These are phyloP conservation scores for Clathrospora elynae DNA, from an alignment of 2,329 filamentous ascomycete species.

Conservation along the genomic window DNA sequence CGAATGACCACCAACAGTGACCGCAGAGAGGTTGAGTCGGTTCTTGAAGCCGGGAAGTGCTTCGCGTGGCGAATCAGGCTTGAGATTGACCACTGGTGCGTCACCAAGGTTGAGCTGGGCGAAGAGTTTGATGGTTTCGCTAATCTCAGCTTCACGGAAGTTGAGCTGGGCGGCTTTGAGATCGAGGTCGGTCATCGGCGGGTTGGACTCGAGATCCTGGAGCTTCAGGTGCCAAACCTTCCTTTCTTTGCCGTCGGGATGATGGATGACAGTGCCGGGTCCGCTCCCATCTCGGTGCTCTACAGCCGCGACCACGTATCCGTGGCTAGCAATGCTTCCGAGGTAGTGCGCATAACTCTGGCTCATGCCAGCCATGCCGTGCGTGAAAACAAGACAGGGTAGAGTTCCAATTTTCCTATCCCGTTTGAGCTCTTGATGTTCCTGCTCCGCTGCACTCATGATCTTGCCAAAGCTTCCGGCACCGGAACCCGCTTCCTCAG, in stretches of 20 bases:
- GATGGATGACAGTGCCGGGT: slow-evolving; percentile 51
- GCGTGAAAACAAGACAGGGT: slow-evolving; percentile 54
- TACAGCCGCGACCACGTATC: slow-evolving; percentile 53
- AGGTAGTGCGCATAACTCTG: slow-evolving; percentile 55
- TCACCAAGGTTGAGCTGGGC: slow-evolving; percentile 48
- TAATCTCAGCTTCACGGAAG: slow-evolving; percentile 54
- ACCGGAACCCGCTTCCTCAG: slow-evolving; percentile 28
- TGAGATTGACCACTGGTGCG: slow-evolving; percentile 41
- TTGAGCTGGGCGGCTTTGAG: slow-evolving; percentile 52
- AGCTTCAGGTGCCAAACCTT: slow-evolving; percentile 48
- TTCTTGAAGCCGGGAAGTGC: slow-evolving; percentile 55
- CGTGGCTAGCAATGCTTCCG: slow-evolving; percentile 54
- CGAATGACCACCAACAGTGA: slow-evolving; percentile 67
- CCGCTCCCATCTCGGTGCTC: slow-evolving; percentile 56
- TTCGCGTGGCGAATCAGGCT: slow-evolving; percentile 58
- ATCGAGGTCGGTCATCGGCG: slow-evolving; percentile 41
- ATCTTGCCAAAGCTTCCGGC: slow-evolving; percentile 21
- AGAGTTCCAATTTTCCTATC: slow-evolving; percentile 38
- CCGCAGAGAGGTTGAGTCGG: slow-evolving; percentile 60
- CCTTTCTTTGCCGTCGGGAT: slow-evolving; percentile 37
- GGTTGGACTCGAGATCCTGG: slow-evolving; percentile 40
- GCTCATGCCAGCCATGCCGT: slow-evolving; percentile 54
- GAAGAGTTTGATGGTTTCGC: slow-evolving; percentile 53
- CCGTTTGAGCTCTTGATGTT: slow-evolving; percentile 32
- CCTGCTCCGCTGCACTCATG: slow-evolving; percentile 24